Conservation (phyloP, 1,284 basidiomycete species). For the Puccinia novopanici region DNA sequence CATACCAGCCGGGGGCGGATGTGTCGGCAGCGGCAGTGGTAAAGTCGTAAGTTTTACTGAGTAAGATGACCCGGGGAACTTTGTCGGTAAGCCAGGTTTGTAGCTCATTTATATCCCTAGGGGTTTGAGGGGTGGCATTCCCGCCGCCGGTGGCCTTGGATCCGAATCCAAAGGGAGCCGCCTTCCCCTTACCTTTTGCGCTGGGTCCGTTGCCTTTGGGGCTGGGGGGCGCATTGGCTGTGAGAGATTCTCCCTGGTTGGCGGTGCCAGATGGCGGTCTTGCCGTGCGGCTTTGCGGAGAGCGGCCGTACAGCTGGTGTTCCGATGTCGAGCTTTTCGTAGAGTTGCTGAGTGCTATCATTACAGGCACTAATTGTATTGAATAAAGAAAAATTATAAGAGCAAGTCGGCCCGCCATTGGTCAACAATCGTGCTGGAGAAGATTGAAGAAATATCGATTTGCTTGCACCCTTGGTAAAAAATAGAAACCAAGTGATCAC, state of each 20-base stretch:
- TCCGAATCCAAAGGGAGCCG: slow-evolving; percentile 12
- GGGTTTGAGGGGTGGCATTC: slow-evolving; percentile 9
- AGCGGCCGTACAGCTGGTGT: neutral
- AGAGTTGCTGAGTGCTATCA: neutral
- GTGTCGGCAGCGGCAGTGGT: neutral
- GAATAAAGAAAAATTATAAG: neutral
- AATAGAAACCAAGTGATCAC: neutral
- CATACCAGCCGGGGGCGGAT: slow-evolving; percentile 6
- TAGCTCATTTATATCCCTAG: slow-evolving; percentile 8
- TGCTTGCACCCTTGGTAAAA: neutral
- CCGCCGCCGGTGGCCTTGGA: slow-evolving; percentile 40
- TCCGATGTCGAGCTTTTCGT: neutral
- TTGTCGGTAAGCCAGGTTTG: slow-evolving; percentile 33
- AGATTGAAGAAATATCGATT: neutral
- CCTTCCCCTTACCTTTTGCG: neutral
- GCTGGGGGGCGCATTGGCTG: neutral
- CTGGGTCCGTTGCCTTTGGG: neutral
- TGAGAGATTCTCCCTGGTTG: neutral
- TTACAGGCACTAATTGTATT: neutral
- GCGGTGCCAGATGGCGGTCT: neutral
- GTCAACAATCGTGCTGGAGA: neutral
- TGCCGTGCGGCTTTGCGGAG: neutral
- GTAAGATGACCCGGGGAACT: slow-evolving; percentile 40
- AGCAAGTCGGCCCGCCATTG: neutral
- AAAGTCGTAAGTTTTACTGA: slow-evolving; percentile 28